These are phyloP conservation scores for Botrytis deweyae DNA, from an alignment of 2,329 filamentous ascomycete species.

Conservation along the genomic window DNA sequence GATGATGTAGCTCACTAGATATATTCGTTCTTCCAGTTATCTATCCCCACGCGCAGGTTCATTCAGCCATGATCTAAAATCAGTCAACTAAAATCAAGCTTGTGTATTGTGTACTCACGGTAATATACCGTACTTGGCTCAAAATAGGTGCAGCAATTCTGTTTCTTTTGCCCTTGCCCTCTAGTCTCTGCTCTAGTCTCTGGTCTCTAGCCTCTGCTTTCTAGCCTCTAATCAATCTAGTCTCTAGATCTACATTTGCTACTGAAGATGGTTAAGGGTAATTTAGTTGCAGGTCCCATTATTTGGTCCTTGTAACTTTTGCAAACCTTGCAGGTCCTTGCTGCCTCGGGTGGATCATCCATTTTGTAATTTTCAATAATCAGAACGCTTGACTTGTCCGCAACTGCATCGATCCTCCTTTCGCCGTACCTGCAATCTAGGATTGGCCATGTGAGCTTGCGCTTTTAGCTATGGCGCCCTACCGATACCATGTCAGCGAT, in stretches of 20 bases:
- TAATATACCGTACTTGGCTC: not conserved
- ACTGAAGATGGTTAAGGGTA: slow-evolving; percentile 14
- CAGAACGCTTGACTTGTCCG: slow-evolving; percentile 24
- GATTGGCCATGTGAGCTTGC: slow-evolving; percentile 34
- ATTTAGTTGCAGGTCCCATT: slow-evolving; percentile 12
- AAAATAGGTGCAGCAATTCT: not conserved
- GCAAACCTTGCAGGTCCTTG: slow-evolving; percentile 16
- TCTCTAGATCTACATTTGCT: slow-evolving; percentile 19
- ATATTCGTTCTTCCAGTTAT: not conserved
- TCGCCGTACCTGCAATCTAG: slow-evolving; percentile 30
- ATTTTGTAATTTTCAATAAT: slow-evolving; percentile 19
- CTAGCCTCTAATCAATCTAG: not conserved
- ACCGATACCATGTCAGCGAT: slow-evolving; percentile 31
- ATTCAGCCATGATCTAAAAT: slow-evolving; percentile 5
- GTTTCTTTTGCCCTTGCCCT: not conserved
- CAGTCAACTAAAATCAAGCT: not conserved
- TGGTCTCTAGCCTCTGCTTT: not conserved
- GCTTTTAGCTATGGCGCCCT: slow-evolving; percentile 25
- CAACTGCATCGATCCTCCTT: slow-evolving; percentile 23
- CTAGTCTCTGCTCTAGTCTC: not conserved
- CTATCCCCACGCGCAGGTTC: not conserved
- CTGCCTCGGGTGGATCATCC: slow-evolving; percentile 26
- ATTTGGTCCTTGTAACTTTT: slow-evolving; percentile 25
- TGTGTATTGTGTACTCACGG: not conserved
- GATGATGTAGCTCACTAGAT: not conserved